Conservation (phyloP, 2,329 filamentous ascomycete species). For the Claviceps digitariae region DNA sequence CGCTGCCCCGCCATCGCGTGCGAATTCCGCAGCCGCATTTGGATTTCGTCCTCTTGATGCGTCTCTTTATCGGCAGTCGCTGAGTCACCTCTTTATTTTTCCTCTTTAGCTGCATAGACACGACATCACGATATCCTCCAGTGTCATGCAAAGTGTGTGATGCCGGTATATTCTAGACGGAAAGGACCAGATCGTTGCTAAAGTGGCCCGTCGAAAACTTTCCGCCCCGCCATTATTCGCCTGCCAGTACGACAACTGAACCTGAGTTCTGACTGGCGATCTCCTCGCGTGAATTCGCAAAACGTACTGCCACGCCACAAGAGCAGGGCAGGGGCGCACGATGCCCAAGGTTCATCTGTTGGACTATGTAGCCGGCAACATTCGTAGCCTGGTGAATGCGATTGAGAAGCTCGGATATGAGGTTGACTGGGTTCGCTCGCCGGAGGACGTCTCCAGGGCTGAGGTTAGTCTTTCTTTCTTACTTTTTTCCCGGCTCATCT, state of each 20-base stretch:
- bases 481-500: neutral
- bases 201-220: neutral
- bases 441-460: slow-evolving; percentile 70
- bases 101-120: too few relatives aligned
- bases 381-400: slow-evolving; percentile 90
- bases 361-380: slow-evolving; percentile 91
- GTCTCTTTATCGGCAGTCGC: neutral
- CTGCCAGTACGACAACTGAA: neutral
- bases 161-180: neutral
- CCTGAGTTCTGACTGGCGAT: too few relatives aligned
- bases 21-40: slow-evolving; percentile 6
- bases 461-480: slow-evolving; percentile 41
- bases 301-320: neutral
- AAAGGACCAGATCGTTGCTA: neutral
- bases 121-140: neutral
- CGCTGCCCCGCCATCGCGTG: slow-evolving; percentile 13
- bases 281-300: neutral
- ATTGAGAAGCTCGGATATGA: slow-evolving; percentile 91
- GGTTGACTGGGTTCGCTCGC: slow-evolving; percentile 81
- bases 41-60: neutral
- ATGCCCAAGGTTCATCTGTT: slow-evolving; percentile 70
- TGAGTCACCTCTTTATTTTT: slow-evolving; percentile 2
- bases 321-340: slow-evolving; percentile 14
- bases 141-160: neutral
- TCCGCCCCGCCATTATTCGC: too few relatives aligned